A percentile compares a stretch with the other conserved stretches of the same genome.
phyloP scores from a whole-genome alignment of 208 protist genomes.

The Wallacemonas sp. region DNA sequence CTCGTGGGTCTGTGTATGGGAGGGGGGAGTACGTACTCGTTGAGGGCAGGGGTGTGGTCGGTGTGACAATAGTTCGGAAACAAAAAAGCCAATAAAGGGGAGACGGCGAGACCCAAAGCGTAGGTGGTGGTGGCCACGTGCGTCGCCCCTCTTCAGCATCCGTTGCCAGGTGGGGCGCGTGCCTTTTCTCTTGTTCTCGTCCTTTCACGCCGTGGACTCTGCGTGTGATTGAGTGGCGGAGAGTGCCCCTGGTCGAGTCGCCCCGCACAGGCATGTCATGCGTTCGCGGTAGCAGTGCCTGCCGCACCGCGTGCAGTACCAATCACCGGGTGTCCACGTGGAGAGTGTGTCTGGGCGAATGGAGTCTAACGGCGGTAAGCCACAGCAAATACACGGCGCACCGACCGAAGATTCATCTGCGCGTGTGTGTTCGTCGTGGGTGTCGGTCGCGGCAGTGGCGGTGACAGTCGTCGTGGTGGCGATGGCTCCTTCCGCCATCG shows the following conservation, averaged over 20 bases:
- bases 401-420: background rate
- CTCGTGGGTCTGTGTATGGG: too few species aligned
- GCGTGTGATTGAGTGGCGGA: background rate
- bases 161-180: too few species aligned
- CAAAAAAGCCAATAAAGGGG: too few species aligned
- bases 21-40: too few species aligned
- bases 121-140: background rate
- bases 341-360: slow-evolving; percentile 50
- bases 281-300: slow-evolving; percentile 62
- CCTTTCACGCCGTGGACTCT: too few species aligned
- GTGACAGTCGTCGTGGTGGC: too few species aligned
- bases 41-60: too few species aligned
- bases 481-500: too few species aligned
- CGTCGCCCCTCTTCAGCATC: too few species aligned
- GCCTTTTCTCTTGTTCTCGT: too few species aligned
- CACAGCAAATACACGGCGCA: slow-evolving; percentile 41
- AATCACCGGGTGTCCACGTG: slow-evolving; percentile 66
- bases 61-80: too few species aligned
- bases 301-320: slow-evolving; percentile 54
- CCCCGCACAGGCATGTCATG: slow-evolving; percentile 48
- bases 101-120: too few species aligned
- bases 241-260: slow-evolving; percentile 3
- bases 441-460: background rate
- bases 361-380: slow-evolving; percentile 40
- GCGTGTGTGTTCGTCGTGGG: background rate